These are phyloP conservation scores for Clarkia xantiana DNA, from an alignment of 345 rosid genomes.

Conservation along the genomic window DNA sequence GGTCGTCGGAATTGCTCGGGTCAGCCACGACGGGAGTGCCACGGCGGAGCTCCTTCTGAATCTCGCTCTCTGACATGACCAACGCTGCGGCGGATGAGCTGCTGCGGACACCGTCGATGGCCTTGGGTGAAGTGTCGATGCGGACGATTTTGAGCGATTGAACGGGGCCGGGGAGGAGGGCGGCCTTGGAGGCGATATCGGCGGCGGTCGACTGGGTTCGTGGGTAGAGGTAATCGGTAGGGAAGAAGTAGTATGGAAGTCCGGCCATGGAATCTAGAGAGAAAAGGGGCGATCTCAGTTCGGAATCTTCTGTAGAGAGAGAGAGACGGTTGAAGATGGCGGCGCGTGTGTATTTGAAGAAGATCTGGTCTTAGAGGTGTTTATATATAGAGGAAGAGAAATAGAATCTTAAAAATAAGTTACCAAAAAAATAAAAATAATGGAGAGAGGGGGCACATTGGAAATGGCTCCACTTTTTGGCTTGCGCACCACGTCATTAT, in stretches of 20 bases:
- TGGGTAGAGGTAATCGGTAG: constrained; percentile 14
- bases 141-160: constrained; percentile 1
- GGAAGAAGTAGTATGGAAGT: constrained; percentile 14
- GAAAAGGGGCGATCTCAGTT: not conserved
- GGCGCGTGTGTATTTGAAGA: too few species aligned
- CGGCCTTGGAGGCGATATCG: not conserved
- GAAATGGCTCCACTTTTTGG: not conserved
- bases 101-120: not conserved
- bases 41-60: not conserved
- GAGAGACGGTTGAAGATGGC: too few species aligned
- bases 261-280: constrained; percentile 7
- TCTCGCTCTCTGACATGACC: not conserved
- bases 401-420: too few species aligned
- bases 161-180: not conserved
- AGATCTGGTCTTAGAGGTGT: too few species aligned
- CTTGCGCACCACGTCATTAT: constrained; percentile 2
- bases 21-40: constrained; percentile 5
- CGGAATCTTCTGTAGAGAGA: not conserved
- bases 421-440: too few species aligned
- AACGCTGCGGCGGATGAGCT: not conserved
- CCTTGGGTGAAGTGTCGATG: too few species aligned
- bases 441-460: not conserved
- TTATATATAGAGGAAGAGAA: too few species aligned
- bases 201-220: not conserved
- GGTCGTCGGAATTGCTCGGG: constrained; percentile 1